Evolutionary conservation across 192 early-diverging fungal species (phyloP), one percentile per base, ranked within the genome.

Genomic region (Jimgerdemannia flammicorona): DNA sequence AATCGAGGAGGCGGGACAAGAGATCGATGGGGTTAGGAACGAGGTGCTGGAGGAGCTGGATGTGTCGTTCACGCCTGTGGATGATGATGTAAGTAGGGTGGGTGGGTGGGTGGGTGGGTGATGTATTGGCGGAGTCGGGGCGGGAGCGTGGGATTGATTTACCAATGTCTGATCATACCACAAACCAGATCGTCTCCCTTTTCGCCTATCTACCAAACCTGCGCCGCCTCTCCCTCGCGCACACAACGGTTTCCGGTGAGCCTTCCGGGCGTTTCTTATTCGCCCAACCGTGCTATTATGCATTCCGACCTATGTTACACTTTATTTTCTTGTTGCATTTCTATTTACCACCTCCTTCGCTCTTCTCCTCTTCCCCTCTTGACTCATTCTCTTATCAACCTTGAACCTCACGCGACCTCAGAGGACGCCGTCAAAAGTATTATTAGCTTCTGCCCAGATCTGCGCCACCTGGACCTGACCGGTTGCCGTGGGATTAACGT

Each of bases 41-140:
- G 29, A 68, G 67, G 74, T 63, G 8, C 14, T 54, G n/a, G 39
- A 14, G 66, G 74, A 40, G 10, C 20, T 70, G 74, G 69, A 72
- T 41, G 42, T 69, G 66, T 66, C 49, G 18, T 42, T 39, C 66
- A 68, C 39, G 7, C 29, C 1, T 68, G 67, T 68, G 8, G 40
- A 73, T 39, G 72, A 73, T 20, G 64, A 63, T 63, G 72, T 73
- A 19, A 1, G 72, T 73, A 40, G n/a, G 9, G 44, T 73, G 40
- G 64, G 29, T 67, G 41, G 43, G n/a, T 67, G 41, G 43, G n/a
- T 29, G 29, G 29, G 0, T 29, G 29, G 29, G 29, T 29, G 29
- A 29, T 29, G 29, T 29, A 29, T 29, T 29, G 29, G 29, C 29
- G 29, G 29, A 29, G 29, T 29, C 29, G 29, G 29, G 29, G 29